phyloP scores from a whole-genome alignment of 768 basidiomycete genomes.

The Paxillus ammoniavirescens region DNA sequence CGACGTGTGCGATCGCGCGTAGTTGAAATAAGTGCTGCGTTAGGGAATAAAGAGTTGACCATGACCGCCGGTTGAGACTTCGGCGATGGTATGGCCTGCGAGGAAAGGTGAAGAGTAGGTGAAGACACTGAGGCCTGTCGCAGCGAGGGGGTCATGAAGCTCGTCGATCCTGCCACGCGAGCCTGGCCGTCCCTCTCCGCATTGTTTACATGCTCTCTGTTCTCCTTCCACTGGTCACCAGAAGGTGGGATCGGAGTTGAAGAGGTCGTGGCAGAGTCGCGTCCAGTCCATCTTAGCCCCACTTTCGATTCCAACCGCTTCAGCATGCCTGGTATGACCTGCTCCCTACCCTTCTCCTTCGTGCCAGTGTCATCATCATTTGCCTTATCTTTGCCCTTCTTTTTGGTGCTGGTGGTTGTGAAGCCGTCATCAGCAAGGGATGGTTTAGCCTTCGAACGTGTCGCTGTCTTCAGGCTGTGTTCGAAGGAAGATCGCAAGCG shows the following conservation, averaged over 20 bases:
- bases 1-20: conserved; percentile 44
- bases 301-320: conserved; percentile 49
- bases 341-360: conserved; percentile 34
- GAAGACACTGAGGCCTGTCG: conserved; percentile 73
- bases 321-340: conserved; percentile 46
- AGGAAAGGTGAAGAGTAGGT: conserved; percentile 65
- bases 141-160: conserved; percentile 64
- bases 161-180: conserved; percentile 53
- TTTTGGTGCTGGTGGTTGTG: conserved; percentile 43
- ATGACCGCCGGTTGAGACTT: conserved; percentile 48
- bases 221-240: conserved; percentile 20
- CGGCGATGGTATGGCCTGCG: conserved; percentile 54
- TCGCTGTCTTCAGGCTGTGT: conserved; percentile 63
- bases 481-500: conserved; percentile 67
- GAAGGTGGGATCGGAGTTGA: conserved; percentile 38
- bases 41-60: conserved; percentile 46
- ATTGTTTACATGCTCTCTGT: conserved; percentile 33
- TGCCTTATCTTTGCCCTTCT: conserved; percentile 40
- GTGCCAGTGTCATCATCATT: conserved; percentile 31
- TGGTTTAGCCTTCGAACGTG: conserved; percentile 50
- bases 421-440: conserved; percentile 39
- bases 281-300: conserved; percentile 45
- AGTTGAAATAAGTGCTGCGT: conserved; percentile 46
- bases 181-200: conserved; percentile 37
- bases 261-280: conserved; percentile 39